phyloP scores from a whole-genome alignment of 805 yeast species.

The Kodamaea restingae region DNA sequence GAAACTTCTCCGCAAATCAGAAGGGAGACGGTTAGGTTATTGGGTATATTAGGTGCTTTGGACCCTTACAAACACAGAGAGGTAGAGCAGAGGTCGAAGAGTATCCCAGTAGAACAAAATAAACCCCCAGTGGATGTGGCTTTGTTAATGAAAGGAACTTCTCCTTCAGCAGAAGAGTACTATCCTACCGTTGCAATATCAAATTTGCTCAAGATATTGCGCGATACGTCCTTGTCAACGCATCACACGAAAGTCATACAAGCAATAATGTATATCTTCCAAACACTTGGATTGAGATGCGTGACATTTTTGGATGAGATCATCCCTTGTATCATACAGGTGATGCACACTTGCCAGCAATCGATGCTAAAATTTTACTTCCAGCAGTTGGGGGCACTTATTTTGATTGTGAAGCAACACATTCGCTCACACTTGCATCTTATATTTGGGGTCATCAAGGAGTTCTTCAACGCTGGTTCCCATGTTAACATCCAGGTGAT shows the following conservation, averaged over 20 bases:
- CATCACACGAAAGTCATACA: constrained; percentile 94
- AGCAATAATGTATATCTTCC: constrained; percentile 87
- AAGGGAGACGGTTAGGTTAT: constrained; percentile 80
- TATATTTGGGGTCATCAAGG: constrained; percentile 70
- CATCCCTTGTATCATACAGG: constrained; percentile 80
- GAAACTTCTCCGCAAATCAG: constrained; percentile 72
- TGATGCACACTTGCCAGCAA: constrained; percentile 77
- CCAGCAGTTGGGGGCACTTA: constrained; percentile 78
- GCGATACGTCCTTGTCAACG: constrained; percentile 76
- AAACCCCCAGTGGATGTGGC: constrained; percentile 91
- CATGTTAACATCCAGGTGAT: constrained; percentile 67
- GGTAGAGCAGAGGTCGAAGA: constrained; percentile 68
- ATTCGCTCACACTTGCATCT: constrained; percentile 77
- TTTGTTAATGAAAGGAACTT: constrained; percentile 85
- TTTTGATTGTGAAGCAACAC: constrained; percentile 82
- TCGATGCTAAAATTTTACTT: constrained; percentile 82
- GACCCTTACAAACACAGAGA: constrained; percentile 96
- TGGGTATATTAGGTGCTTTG: constrained; percentile 93
- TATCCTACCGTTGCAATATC: constrained; percentile 93
- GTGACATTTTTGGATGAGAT: constrained; percentile 85
- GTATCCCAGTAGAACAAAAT: constrained; percentile 62
- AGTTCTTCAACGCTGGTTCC: constrained; percentile 51
- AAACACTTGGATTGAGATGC: constrained; percentile 82
- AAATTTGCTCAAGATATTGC: constrained; percentile 75
- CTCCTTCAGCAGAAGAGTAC: constrained; percentile 89